phyloP scores from a whole-genome alignment of 768 basidiomycete genomes.

The Neoboletus magnificus region DNA sequence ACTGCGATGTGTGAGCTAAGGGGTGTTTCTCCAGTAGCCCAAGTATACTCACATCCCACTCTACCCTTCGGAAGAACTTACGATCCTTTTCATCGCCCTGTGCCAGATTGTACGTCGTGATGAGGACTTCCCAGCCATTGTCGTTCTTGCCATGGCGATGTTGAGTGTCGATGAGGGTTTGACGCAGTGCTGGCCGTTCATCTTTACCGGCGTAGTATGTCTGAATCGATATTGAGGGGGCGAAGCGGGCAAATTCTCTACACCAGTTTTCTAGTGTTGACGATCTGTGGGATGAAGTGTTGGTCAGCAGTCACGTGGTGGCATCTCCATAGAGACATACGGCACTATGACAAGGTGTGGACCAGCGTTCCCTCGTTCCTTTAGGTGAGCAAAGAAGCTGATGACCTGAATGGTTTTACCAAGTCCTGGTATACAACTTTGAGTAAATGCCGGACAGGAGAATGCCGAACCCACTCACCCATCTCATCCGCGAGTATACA shows the following conservation, averaged over 20 bases:
- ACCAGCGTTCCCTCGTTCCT: constrained; percentile 71
- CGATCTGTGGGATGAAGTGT: constrained; percentile 48
- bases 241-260: constrained; percentile 90
- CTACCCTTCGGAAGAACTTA: constrained; percentile 87
- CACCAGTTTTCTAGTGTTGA: constrained; percentile 99
- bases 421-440: constrained; percentile 54
- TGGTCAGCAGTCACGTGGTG: constrained; percentile 5
- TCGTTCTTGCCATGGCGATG: constrained; percentile 43
- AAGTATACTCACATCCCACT: constrained; percentile 79
- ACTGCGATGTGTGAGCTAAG: constrained; percentile 43
- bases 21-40: neutral
- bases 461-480: constrained; percentile 54
- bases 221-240: constrained; percentile 78
- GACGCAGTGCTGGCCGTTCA: constrained; percentile 71
- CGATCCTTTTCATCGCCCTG: constrained; percentile 84
- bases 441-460: neutral
- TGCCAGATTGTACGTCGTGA: constrained; percentile 95
- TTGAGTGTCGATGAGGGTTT: constrained; percentile 65
- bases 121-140: constrained; percentile 85
- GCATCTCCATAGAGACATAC: constrained; percentile 45
- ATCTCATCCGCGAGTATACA: constrained; percentile 99
- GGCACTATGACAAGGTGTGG: constrained; percentile 96
- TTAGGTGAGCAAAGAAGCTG: constrained; percentile 88
- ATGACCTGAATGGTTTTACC: constrained; percentile 99
- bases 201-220: constrained; percentile 94